Evolutionary conservation across 2,329 filamentous ascomycete genomes (phyloP).

Genomic region (Leptographium procerum): DNA sequence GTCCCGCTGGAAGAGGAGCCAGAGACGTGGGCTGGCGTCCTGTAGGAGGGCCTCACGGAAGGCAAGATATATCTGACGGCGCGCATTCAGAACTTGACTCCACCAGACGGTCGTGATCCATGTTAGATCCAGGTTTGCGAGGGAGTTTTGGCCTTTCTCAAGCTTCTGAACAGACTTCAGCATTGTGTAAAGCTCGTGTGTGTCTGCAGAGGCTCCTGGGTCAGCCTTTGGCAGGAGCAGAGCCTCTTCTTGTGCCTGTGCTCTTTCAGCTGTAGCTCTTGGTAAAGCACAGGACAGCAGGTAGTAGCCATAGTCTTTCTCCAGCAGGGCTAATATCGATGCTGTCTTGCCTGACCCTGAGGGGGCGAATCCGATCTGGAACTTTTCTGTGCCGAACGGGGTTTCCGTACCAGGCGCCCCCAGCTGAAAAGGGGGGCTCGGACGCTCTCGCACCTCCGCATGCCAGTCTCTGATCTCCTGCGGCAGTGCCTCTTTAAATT

Average conservation of each 20-base stretch:
- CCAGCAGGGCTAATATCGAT: neutral
- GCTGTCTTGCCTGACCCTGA: neutral
- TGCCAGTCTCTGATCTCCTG: neutral
- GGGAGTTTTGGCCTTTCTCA: neutral
- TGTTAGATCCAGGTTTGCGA: neutral
- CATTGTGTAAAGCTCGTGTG: neutral
- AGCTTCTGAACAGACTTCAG: neutral
- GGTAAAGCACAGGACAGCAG: neutral
- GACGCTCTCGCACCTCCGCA: neutral
- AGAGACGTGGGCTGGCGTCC: neutral
- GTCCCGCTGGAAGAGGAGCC: neutral
- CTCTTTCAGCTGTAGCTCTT: neutral
- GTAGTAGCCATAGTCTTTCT: neutral
- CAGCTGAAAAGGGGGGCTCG: no score
- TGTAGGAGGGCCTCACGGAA: neutral
- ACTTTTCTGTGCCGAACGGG: neutral
- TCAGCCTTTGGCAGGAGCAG: neutral
- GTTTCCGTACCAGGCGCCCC: neutral
- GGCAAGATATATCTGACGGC: neutral
- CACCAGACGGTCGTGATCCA: neutral
- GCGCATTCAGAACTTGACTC: neutral
- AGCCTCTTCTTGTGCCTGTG: neutral
- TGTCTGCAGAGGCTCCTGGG: neutral
- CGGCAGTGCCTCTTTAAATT: neutral
- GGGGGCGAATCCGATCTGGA: neutral